Evolutionary conservation across 208 protist species (phyloP), one percentile per base, ranked within the genome.

Genomic region (Blechomonas ayalai): DNA sequence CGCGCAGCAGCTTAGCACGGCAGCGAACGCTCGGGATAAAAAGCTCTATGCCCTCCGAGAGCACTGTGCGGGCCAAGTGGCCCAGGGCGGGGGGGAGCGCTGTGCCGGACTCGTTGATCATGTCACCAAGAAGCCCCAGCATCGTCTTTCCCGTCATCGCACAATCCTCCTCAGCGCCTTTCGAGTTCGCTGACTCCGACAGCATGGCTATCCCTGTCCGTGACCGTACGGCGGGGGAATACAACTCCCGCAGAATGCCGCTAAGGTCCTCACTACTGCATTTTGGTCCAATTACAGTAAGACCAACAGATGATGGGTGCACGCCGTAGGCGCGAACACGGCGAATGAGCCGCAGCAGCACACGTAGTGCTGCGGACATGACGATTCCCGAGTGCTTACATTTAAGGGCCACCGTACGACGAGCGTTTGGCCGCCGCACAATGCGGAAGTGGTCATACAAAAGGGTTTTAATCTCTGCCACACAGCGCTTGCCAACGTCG

Each of bases 401-500:
- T 26, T 65, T 69, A 35, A 87, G 67, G 19, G 70, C 64, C 20
- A 86, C 65, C 7, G 66, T 60, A 34, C 82, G 82, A 12, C 82
- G 65, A 3, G 86, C 62, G 54, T 73, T 85, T 49, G 54, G 57
- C 1, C 67, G 57, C 48, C 75, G 73, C 28, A 95, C 73, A 9
- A 73, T 59, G 22, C 82, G 73, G 25, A 87, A 70, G 59, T 91
- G 81, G 41, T 91, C 77, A 15, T 47, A 37, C 1, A 95, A 44
- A 8, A 79, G 56, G 4, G 52, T 40, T 22, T 68, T 63, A 12
- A 91, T 63, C 55, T 91, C 77, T 8, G 64, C 44, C 12, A 89
- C 72, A 37, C 73, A 86, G 9, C 69, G 61, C 27, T 59, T 42
- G 46, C 86, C 57, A 6, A 95, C 82, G 60, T 95, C 86, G 46